Percentiles rank a stretch among this genome's conserved stretches.
phyloP scores from a whole-genome alignment of 768 basidiomycete genomes.

The Amanita thiersii region DNA sequence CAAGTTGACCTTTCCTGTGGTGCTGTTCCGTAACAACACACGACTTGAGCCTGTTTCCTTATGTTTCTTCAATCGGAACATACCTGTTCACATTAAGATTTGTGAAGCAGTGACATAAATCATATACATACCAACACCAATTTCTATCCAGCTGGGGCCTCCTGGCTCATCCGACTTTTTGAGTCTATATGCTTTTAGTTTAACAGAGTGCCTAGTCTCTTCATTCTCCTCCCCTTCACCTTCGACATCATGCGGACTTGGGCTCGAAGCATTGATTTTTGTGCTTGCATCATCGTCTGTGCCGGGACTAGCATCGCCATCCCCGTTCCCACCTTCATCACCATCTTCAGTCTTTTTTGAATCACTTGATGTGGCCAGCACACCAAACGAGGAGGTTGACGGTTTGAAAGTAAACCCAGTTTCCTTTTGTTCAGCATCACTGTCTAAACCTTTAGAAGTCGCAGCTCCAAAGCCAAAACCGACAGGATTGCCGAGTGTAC shows the following conservation, averaged over 20 bases:
- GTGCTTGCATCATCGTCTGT: conserved; percentile 22
- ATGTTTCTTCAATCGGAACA: conserved; percentile 68
- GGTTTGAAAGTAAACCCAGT: conserved; percentile 10
- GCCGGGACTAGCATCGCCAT: too few species aligned
- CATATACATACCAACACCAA: conserved; percentile 52
- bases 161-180: conserved; percentile 35
- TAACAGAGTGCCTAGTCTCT: conserved; percentile 50
- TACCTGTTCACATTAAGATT: conserved; percentile 30
- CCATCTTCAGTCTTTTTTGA: conserved; percentile 11
- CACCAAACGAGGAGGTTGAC: conserved; percentile 2
- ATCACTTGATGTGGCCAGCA: background rate
- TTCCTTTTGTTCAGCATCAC: conserved; percentile 15
- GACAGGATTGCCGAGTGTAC: conserved; percentile 56
- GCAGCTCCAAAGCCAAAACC: conserved; percentile 46
- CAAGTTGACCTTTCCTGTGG: conserved; percentile 66
- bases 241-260: conserved; percentile 51
- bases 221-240: conserved; percentile 82
- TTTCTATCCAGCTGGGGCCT: conserved; percentile 50
- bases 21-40: conserved; percentile 63
- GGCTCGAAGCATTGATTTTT: conserved; percentile 19
- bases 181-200: conserved; percentile 57
- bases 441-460: conserved; percentile 19
- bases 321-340: conserved; percentile 15
- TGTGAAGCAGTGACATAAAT: background rate
- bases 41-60: conserved; percentile 52